phyloP scores from a whole-genome alignment of 2,329 filamentous ascomycete genomes.

The Colletotrichum caudatum region DNA sequence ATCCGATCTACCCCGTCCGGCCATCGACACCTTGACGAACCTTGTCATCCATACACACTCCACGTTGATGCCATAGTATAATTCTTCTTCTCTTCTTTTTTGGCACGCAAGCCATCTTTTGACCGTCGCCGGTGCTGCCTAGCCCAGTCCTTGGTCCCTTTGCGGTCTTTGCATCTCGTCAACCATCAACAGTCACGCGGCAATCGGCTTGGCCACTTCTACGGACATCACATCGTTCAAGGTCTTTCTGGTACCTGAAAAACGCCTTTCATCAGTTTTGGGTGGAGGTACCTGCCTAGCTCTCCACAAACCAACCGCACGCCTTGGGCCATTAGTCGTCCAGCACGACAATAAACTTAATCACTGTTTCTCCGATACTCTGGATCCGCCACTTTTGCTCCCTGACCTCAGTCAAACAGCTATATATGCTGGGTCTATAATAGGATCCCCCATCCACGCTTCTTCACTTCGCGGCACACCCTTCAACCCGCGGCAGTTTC shows the following conservation, averaged over 20 bases:
- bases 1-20: not conserved
- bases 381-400: not conserved
- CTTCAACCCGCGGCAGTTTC: not conserved
- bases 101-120: not conserved
- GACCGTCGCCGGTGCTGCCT: not conserved
- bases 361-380: slow-evolving; percentile 1
- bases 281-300: not conserved
- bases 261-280: no score
- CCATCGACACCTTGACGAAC: slow-evolving; percentile 2
- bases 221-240: not conserved
- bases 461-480: not conserved
- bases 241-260: not conserved
- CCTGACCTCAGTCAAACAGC: not conserved
- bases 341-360: not conserved
- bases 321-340: not conserved
- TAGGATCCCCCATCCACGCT: not conserved
- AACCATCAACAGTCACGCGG: not conserved
- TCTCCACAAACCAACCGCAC: not conserved
- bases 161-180: not conserved
- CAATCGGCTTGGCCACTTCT: not conserved
- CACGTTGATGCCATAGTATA: not conserved
- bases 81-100: not conserved
- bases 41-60: not conserved
- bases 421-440: not conserved
- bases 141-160: not conserved